A percentile compares a stretch with the other conserved stretches of the same genome.
Evolutionary conservation across 1,284 basidiomycete genomes (phyloP).

Genomic region (Rhodotorula sp.): DNA sequence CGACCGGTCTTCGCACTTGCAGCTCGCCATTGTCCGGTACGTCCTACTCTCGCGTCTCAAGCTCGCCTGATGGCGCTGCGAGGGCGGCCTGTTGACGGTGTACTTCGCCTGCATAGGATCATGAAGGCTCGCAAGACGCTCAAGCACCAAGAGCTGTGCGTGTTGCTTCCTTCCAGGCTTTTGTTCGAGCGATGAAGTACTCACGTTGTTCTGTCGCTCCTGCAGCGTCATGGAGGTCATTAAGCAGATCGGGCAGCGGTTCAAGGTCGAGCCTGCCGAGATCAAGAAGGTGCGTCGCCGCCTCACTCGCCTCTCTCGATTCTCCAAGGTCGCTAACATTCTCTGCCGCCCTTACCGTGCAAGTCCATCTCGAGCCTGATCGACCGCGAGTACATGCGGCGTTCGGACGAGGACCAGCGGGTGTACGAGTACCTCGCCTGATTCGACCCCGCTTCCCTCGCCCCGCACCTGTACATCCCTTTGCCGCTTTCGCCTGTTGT

Average conservation of each 20-base stretch:
- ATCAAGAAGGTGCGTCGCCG: slow-evolving; percentile 65
- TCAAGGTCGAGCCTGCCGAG: slow-evolving; percentile 60
- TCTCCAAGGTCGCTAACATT: not conserved
- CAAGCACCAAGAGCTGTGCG: slow-evolving; percentile 66
- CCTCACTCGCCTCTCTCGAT: too few species aligned
- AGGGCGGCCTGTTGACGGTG: not conserved
- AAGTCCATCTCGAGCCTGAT: slow-evolving; percentile 72
- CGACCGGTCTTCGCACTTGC: slow-evolving; percentile 80
- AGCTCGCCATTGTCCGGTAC: slow-evolving; percentile 83
- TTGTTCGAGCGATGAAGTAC: too few species aligned
- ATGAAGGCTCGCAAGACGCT: slow-evolving; percentile 90
- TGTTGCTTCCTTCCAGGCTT: not conserved
- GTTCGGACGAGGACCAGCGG: slow-evolving; percentile 69
- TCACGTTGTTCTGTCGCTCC: too few species aligned
- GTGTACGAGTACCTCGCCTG: slow-evolving; percentile 75
- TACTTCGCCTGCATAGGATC: slow-evolving; percentile 51
- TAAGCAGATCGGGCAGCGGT: slow-evolving; percentile 72
- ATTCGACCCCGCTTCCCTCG: not conserved
- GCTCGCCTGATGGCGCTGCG: not conserved
- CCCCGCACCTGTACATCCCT: not conserved
- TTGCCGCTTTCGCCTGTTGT: not conserved
- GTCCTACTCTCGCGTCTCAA: not conserved
- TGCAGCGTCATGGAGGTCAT: slow-evolving; percentile 53
- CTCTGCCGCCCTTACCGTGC: not conserved
- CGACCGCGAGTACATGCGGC: slow-evolving; percentile 78